Conservation (phyloP, 352 stramenopile species). For the Discostella stelligera region DNA sequence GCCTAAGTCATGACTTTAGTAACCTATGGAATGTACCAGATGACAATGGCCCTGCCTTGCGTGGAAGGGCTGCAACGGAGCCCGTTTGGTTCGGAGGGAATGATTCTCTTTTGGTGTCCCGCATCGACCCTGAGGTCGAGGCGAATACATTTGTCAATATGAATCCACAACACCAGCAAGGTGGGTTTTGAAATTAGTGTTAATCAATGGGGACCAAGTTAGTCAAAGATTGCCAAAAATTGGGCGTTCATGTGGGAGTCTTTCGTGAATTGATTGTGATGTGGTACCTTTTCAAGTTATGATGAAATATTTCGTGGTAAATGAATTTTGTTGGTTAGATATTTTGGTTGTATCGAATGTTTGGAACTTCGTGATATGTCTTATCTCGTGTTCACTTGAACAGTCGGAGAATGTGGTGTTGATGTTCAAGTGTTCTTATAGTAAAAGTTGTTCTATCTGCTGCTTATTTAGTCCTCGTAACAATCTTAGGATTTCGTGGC, state of each 20-base stretch:
- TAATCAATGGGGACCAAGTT: not conserved
- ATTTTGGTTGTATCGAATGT: slow-evolving; percentile 4
- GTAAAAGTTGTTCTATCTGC: slow-evolving; percentile 30
- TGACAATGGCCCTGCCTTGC: slow-evolving; percentile 26
- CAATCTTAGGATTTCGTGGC: slow-evolving; percentile 5
- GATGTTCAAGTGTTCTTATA: not conserved
- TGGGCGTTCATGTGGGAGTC: not conserved
- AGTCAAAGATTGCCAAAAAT: not conserved
- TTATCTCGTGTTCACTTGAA: slow-evolving; percentile 5
- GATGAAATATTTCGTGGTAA: slow-evolving; percentile 2
- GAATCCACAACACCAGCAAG: not conserved
- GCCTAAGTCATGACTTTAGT: slow-evolving; percentile 47
- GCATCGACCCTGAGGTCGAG: slow-evolving; percentile 32
- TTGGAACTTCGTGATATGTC: not conserved
- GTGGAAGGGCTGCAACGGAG: slow-evolving; percentile 44
- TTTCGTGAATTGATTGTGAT: not conserved
- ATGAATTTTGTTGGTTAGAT: slow-evolving; percentile 3
- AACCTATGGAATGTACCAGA: slow-evolving; percentile 44
- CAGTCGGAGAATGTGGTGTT: not conserved
- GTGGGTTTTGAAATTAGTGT: slow-evolving; percentile 2
- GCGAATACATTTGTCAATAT: slow-evolving; percentile 14
- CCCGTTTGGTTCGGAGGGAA: slow-evolving; percentile 32
- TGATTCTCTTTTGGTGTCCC: slow-evolving; percentile 26
- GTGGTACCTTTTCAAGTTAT: not conserved
- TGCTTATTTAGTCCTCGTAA: slow-evolving; percentile 33